Evolutionary conservation across 2,329 filamentous ascomycete genomes (phyloP), one percentile per base, ranked within the genome.

Genomic region (Tympanopsis confertula): DNA sequence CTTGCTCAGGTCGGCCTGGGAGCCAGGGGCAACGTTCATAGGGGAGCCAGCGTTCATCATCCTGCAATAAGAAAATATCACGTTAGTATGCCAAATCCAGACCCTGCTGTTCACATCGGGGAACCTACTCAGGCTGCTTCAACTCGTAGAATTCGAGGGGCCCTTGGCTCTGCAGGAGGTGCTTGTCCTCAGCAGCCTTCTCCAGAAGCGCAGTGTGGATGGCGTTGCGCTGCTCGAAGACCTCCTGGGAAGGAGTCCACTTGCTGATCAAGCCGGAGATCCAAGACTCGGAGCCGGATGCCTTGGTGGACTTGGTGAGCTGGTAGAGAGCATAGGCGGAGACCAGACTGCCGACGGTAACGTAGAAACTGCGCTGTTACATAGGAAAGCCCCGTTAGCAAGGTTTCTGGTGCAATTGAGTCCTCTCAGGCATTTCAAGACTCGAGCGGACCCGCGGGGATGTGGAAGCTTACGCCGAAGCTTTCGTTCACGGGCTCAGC

Each of bases 351-450:
- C 60, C 63, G 37, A 64, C 44, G 44, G 58, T 53, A 39, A 66
- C 47, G 45, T 66, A 68, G 49, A 68, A 65, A 35, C 63, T 62
- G 44, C 53, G 59, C 65, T 68, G 46, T 54, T 19, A 4, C 13
- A 26, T 41, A 42, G 29, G 35, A 36, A 13, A 41, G 53, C 45
- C 52, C 49, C 40, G 15, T 42, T 18, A 10, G 29, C 15, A 39
- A 10, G 22, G 38, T 30, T 20, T 15, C 33, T 18, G 14, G 18
- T 15, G 5, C 20, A 13, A 24, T 35, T 32, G 28, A 22, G 36
- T 30, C 28, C 35, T 15, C 36, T 20, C 5, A 40, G 15, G 15
- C n/a, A n/a, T n/a, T n/a, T n/a, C n/a, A n/a, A n/a, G n/a, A n/a
- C n/a, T n/a, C n/a, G n/a, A n/a, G n/a, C n/a, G n/a, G n/a, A n/a